Conservation (phyloP, 2,329 filamentous ascomycete genomes). For the Colletotrichum orchidophilum region DNA sequence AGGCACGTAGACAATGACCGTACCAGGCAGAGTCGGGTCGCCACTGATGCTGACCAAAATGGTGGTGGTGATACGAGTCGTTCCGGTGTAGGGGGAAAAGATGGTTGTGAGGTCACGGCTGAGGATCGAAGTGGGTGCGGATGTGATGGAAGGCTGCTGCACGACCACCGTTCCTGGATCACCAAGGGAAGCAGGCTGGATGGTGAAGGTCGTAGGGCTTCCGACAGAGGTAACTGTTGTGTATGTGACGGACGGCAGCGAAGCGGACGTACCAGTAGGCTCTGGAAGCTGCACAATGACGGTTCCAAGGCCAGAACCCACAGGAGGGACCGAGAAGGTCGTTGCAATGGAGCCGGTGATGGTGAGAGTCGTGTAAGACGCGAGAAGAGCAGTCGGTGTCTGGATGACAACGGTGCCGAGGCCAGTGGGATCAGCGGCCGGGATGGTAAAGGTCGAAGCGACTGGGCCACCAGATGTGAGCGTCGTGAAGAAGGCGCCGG, state of each 20-base stretch:
- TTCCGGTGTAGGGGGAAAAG: slow-evolving; percentile 5
- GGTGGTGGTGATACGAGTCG: not conserved
- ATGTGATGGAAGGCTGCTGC: not conserved
- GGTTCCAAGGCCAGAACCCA: not conserved
- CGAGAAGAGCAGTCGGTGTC: not conserved
- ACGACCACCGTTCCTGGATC: not conserved
- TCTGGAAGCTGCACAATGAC: not conserved
- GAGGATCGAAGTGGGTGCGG: not conserved
- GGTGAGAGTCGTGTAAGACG: slow-evolving; percentile 1
- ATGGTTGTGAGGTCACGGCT: not conserved
- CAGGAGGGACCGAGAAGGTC: not conserved
- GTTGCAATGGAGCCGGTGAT: not conserved
- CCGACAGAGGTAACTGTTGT: not conserved
- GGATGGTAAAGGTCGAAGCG: not conserved
- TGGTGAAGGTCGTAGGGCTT: not conserved
- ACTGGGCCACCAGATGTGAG: not conserved
- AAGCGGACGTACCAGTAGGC: not conserved
- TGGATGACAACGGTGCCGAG: slow-evolving; percentile 17
- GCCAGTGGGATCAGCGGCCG: not conserved
- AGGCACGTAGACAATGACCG: not conserved
- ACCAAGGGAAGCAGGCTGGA: not conserved
- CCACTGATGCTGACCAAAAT: not conserved
- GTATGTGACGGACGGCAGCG: not conserved
- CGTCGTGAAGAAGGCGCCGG: not conserved
- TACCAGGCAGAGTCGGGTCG: not conserved